A percentile compares a stretch with the other conserved stretches of the same genome.
phyloP scores from a whole-genome alignment of 257 asterid genomes.

The Gynochthodes officinalis region DNA sequence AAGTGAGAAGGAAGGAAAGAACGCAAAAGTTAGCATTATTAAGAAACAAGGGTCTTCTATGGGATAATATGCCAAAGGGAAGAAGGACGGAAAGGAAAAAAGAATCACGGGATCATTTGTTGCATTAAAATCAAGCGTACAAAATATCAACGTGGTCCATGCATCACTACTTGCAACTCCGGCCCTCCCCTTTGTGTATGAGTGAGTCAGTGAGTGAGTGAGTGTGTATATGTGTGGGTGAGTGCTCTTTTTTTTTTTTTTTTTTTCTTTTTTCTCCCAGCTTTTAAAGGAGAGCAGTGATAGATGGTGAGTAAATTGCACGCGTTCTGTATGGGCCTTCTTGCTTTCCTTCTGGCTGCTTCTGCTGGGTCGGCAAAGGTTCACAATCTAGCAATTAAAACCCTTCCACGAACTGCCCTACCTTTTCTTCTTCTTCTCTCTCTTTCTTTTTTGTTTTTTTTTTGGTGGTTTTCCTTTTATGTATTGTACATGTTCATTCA shows the following conservation, averaged over 20 bases:
- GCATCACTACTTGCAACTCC: background rate
- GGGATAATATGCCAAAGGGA: background rate
- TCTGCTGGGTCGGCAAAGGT: slow-evolving; percentile 14
- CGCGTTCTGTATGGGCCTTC: slow-evolving; percentile 5
- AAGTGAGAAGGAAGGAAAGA: background rate
- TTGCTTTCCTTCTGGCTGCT: background rate
- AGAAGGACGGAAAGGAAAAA: slow-evolving; percentile 15
- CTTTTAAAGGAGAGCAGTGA: background rate
- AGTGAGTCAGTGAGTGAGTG: too few relatives aligned
- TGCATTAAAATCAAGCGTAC: slow-evolving; percentile 24
- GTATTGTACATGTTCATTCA: slow-evolving; percentile 18
- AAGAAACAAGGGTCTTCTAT: background rate
- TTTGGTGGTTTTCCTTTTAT: background rate
- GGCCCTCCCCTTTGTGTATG: too few relatives aligned
- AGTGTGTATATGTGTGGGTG: too few relatives aligned
- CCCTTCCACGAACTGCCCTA: background rate
- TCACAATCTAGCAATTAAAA: background rate
- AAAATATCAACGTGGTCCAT: slow-evolving; percentile 49
- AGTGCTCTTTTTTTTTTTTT: too few relatives aligned
- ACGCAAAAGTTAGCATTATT: too few relatives aligned
- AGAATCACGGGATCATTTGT: slow-evolving; percentile 22
- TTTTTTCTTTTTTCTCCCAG: too few relatives aligned
- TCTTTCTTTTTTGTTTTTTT: background rate
- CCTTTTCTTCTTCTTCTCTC: slow-evolving; percentile 4
- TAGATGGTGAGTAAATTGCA: slow-evolving; percentile 20